Evolutionary conservation across 192 early-diverging fungal genomes (phyloP), one percentile per base, ranked within the genome.

Genomic region (Backusella psychrophila): DNA sequence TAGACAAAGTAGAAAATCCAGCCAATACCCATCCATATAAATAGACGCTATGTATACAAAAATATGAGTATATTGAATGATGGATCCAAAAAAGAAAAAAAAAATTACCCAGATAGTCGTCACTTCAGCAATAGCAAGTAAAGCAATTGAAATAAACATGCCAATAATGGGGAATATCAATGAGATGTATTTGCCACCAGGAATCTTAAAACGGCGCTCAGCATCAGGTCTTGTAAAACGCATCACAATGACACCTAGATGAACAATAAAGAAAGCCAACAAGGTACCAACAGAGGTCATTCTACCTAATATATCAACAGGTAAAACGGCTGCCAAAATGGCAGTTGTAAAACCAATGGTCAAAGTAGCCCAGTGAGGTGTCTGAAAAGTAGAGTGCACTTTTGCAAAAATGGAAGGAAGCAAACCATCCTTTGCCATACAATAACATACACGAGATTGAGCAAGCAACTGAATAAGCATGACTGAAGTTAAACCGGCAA

Each of bases 341-440:
- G 94, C 89, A 77, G 89, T 90, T 15, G 95, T 75, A 7, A 83
- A 31, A 21, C 94, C 94, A 6, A 91, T 78, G 6, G 90, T 78
- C 36, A 93, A 63, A 4, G 94, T 96, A 14, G 93, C 83, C 33
- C 93, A 75, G 46, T 91, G 90, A 11, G 95, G 95, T 1, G 94
- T 96, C 82, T 89, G 85, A 86, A 92, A 91, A 0, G 83, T 75
- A 12, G 86, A 89, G 77, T 97, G 91, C 36, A 96, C 81, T 41
- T 89, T 88, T 29, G 90, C 87, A 74, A 96, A 92, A 17, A 89
- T 71, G 15, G 81, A 44, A 2, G 95, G 94, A n/a, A 97, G 85
- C 36, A 97, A 79, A 6, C 96, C 95, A 82, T 97, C 96, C 44
- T 90, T 80, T 23, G 94, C 91, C 96, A 97, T 96, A 35, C 92